Evolutionary conservation across 345 rosid genomes (phyloP).

Genomic region (Cardamine chenopodiifolia): DNA sequence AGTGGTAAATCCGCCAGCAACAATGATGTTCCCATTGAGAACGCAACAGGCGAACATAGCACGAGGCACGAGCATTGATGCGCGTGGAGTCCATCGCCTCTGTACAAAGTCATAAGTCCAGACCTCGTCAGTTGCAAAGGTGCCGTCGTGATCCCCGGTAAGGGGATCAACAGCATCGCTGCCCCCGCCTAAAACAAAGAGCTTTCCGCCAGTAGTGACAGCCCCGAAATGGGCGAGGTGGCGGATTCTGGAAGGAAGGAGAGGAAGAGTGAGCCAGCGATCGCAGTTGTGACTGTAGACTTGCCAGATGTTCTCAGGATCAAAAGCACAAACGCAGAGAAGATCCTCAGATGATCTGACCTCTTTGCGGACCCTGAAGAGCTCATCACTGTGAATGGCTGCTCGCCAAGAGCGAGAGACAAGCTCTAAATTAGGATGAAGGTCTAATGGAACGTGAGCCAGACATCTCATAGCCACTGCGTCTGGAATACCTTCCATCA

Average conservation of each 20-base stretch:
- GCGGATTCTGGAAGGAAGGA: constrained; percentile 83
- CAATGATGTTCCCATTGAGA: constrained; percentile 81
- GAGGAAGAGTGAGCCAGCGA: constrained; percentile 88
- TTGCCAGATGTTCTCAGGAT: constrained; percentile 96
- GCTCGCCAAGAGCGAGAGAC: constrained; percentile 95
- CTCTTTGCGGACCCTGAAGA: constrained; percentile 75
- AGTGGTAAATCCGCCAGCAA: constrained; percentile 93
- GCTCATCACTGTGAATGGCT: constrained; percentile 71
- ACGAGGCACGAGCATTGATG: constrained; percentile 90
- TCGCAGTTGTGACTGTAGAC: constrained; percentile 80
- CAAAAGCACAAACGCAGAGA: constrained; percentile 82
- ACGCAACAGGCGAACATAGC: constrained; percentile 95
- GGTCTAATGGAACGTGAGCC: constrained; percentile 80
- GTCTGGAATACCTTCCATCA: constrained; percentile 91
- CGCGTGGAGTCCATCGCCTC: constrained; percentile 65
- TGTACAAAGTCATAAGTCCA: constrained; percentile 88
- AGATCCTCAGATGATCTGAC: constrained; percentile 69
- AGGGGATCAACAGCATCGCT: constrained; percentile 91
- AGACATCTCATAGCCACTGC: constrained; percentile 92
- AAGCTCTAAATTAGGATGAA: constrained; percentile 77
- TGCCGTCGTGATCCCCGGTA: constrained; percentile 95
- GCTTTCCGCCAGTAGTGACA: constrained; percentile 64
- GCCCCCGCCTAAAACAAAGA: constrained; percentile 93
- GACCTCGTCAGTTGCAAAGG: constrained; percentile 88
- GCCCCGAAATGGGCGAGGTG: constrained; percentile 87